Base-by-base conservation (phyloP, 2,329 filamentous ascomycete species). In the Hypoxylon sp. region DNA sequence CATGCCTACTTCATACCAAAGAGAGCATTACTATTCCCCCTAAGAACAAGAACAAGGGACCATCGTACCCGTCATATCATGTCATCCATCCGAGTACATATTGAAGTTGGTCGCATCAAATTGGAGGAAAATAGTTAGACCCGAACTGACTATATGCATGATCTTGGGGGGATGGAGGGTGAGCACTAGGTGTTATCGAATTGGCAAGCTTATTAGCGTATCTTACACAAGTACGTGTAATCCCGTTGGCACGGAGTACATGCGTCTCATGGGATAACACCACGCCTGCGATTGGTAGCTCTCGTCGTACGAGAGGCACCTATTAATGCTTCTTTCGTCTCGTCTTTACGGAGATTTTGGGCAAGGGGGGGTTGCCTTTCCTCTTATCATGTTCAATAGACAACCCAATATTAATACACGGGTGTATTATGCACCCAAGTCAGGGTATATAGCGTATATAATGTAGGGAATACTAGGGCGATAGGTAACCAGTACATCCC, bases 181-280 rank as follows among this genome's bases (percentile, higher is more conserved):
- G 65, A 68, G 65, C 65, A 68, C 62, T 68, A 65, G 41, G 50
- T 54, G 56, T 56, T 58, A 57, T 68, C 57, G 65, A 65, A 63
- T 65, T 65, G 53, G 37, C 57, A 62, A 45, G 51, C 37, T 62
- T 59, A 55, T 63, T 61, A 41, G 46, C 48, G 29, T 55, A 53
- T 60, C 52, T 61, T 60, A 58, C 55, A 59, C n/a, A n/a, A 48
- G 56, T 61, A 55, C 56, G 62, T 69, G 46, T 61, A 60, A 59
- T 63, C 62, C 65, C 65, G 50, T 54, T 61, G 59, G 59, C 59
- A 68, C 63, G 66, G 66, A 65, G 66, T 68, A 68, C 58, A 59
- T 63, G 37, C 51, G 19, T 65, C 58, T 65, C 61, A 55, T 53
- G 34, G 53, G 45, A 45, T 46, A 48, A 21, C 45, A 62, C 37